Evolutionary conservation across 1,284 basidiomycete species (phyloP).

Genomic region (Ceratobasidium sp.): DNA sequence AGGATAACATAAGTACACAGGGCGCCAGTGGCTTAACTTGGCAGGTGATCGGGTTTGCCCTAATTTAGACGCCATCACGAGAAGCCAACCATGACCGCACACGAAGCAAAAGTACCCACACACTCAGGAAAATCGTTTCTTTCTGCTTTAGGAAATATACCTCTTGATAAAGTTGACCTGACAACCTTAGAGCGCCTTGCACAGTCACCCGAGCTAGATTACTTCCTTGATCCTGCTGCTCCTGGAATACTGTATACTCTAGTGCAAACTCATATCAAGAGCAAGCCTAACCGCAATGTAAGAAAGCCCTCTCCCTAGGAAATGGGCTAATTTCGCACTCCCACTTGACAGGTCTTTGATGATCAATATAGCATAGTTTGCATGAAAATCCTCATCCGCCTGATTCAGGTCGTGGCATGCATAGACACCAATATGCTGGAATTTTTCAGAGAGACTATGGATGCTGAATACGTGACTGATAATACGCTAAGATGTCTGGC

Average conservation of each 20-base stretch:
- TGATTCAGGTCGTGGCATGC: background rate
- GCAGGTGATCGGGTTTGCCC: no score
- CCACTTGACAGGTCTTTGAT: background rate
- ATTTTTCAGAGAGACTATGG: background rate
- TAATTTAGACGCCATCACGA: no score
- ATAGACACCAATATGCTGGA: background rate
- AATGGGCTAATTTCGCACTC: background rate
- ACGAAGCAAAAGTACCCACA: background rate
- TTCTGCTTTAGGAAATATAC: background rate
- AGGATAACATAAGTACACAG: no score
- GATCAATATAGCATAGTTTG: background rate
- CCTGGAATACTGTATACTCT: background rate
- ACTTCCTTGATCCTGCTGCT: background rate
- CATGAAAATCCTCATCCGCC: background rate
- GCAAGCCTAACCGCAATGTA: background rate
- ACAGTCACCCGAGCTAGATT: slow-evolving; percentile 1
- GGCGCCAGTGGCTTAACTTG: no score
- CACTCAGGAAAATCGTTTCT: background rate
- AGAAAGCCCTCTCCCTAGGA: no score
- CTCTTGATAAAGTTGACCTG: background rate
- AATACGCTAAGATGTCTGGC: background rate
- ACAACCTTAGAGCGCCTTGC: slow-evolving; percentile 1
- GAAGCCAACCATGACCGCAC: background rate
- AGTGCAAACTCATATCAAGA: slow-evolving; percentile 3
- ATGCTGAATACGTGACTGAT: background rate